Percentiles rank a stretch among this genome's conserved stretches.
Evolutionary conservation across 768 basidiomycete species (phyloP).

Genomic region (Pleurotus citrinopileatus): DNA sequence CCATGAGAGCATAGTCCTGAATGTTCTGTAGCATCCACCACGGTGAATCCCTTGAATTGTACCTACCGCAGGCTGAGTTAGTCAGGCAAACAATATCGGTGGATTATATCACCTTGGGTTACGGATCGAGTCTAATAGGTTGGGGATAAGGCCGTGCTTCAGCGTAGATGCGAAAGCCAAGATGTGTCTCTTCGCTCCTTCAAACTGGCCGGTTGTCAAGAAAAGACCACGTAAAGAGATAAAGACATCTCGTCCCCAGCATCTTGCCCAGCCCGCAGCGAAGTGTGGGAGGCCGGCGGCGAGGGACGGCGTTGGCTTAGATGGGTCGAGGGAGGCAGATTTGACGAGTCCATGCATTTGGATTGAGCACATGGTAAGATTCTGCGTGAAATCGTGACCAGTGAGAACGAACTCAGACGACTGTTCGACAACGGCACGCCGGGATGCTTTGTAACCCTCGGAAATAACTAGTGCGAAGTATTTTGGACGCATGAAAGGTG

Average conservation of each 20-base stretch:
- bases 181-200: constrained; percentile 86
- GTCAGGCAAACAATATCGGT: background rate
- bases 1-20: constrained; percentile 85
- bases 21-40: constrained; percentile 99
- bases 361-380: constrained; percentile 79
- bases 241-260: constrained; percentile 95
- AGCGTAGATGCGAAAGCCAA: constrained; percentile 89
- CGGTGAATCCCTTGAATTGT: constrained; percentile 96
- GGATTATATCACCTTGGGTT: constrained; percentile 65
- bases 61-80: constrained; percentile 40
- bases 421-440: constrained; percentile 80
- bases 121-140: constrained; percentile 86
- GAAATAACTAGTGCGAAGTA: constrained; percentile 93
- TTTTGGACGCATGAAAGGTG: constrained; percentile 91
- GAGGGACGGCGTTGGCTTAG: constrained; percentile 68
- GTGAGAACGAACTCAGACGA: constrained; percentile 82
- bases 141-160: constrained; percentile 96
- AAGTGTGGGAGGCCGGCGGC: constrained; percentile 98
- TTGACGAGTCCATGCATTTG: constrained; percentile 92
- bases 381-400: constrained; percentile 88
- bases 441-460: constrained; percentile 90
- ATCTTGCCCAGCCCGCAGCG: constrained; percentile 88
- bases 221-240: constrained; percentile 93
- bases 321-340: constrained; percentile 86
- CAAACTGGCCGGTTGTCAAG: constrained; percentile 87